Evolutionary conservation across 495 filamentous ascomycete species (phyloP), one percentile per base, ranked within the genome.

Genomic region (Podospora anserina): DNA sequence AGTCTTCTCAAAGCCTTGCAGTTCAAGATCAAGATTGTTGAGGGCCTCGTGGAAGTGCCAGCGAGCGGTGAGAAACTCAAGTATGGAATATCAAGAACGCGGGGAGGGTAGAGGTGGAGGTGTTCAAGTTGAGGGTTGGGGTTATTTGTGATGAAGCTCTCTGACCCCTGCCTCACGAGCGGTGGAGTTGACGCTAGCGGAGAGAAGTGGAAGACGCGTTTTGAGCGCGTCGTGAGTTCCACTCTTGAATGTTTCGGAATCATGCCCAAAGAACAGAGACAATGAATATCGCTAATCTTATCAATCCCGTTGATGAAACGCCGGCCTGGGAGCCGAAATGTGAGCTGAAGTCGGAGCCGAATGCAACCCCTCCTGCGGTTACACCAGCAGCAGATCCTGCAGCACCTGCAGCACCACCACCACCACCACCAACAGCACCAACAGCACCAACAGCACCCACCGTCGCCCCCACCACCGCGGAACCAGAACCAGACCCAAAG

Each of bases 1-100:
- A 67, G 70, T 1, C 63, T 83, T 28, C 66, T 80, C 30, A 85
- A 79, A 71, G 78, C 72, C 4, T 56, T 84, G 19, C 83, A 85
- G 70, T 77, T 71, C 71, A 72, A 76, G 64, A 74, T 71, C 2
- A 82, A 76, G 71, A 77, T 79, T 65, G 61, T 63, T 32, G 78
- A 76, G 69, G 78, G 78, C 1, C 44, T 78, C 2, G 30, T 72
- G 13, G 57, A 62, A 32, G 39, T 66, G 53, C 65, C 66, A 1
- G 34, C 1, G 26, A 63, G 26, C 28, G 63, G 28, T 5, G 56
- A 56, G 56, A 59, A 58, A 7, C 26, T 71, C 58, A 71, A 64
- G 39, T 71, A 71, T 68, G 66, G 69, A 18, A 39, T 11, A 23
- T 23, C 23, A 23, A 23, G 23, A 1, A 23, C 23, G 1, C 23